These are phyloP conservation scores for Friedmanniomyces endolithicus DNA, from an alignment of 495 filamentous ascomycete species.

Conservation along the genomic window DNA sequence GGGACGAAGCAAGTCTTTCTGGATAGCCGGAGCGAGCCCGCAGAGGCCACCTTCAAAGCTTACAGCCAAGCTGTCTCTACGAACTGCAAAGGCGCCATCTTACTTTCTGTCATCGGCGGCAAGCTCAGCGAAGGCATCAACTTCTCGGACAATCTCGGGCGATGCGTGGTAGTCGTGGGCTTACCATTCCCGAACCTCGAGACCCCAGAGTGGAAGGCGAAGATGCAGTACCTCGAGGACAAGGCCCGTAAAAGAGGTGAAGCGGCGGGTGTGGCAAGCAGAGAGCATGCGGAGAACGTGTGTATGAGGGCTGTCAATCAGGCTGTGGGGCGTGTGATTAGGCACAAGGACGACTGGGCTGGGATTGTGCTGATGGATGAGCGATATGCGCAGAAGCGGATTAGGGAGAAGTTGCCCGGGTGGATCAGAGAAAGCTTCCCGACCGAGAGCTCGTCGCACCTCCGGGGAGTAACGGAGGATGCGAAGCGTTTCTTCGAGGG, in stretches of 20 bases:
- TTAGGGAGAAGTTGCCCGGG: constrained; percentile 66
- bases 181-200: constrained; percentile 87
- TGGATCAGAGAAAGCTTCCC: constrained; percentile 67
- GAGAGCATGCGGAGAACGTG: constrained; percentile 86
- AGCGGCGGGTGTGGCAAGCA: constrained; percentile 46
- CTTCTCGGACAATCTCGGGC: constrained; percentile 82
- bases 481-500: constrained; percentile 26
- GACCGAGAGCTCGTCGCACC: constrained; percentile 33
- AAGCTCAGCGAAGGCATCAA: constrained; percentile 96
- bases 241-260: constrained; percentile 35
- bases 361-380: constrained; percentile 75
- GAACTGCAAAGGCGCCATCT: constrained; percentile 54
- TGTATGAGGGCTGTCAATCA: constrained; percentile 97
- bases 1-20: constrained; percentile 28
- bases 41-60: constrained; percentile 54
- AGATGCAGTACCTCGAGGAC: constrained; percentile 72
- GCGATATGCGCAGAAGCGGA: constrained; percentile 55
- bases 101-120: constrained; percentile 90
- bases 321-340: constrained; percentile 82
- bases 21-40: constrained; percentile 19
- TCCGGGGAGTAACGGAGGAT: constrained; percentile 40
- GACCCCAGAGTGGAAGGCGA: constrained; percentile 83
- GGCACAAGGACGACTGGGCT: constrained; percentile 80
- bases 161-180: constrained; percentile 79
- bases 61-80: constrained; percentile 57